Evolutionary conservation across 805 yeast species (phyloP).

Genomic region (Saccharomyces cerevisiae): DNA sequence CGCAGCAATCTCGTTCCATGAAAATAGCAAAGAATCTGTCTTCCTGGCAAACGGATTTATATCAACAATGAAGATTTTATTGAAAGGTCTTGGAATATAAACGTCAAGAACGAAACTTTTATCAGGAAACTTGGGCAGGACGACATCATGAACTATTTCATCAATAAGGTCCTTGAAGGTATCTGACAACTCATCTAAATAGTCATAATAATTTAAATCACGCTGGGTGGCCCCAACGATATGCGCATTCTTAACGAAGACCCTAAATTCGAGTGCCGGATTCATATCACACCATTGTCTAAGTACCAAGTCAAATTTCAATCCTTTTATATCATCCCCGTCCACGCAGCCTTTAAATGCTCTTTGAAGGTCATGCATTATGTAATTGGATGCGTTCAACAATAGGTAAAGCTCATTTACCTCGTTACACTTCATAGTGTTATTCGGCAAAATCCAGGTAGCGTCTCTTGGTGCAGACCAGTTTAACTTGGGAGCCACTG

Average conservation of each 20-base stretch:
- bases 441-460: constrained; percentile 78
- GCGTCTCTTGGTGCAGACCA: constrained; percentile 98
- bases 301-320: constrained; percentile 56
- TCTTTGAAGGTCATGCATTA: constrained; percentile 72
- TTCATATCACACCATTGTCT: constrained; percentile 77
- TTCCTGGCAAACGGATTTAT: constrained; percentile 76
- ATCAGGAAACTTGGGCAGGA: constrained; percentile 45
- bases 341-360: constrained; percentile 50
- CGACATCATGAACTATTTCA: constrained; percentile 44
- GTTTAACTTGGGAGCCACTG: constrained; percentile 81
- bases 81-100: constrained; percentile 69
- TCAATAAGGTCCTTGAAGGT: constrained; percentile 42
- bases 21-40: constrained; percentile 69
- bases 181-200: constrained; percentile 44
- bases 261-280: constrained; percentile 87
- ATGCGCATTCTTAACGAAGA: constrained; percentile 59
- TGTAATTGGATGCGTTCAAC: constrained; percentile 79
- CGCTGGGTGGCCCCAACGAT: constrained; percentile 77
- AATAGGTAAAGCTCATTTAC: constrained; percentile 73
- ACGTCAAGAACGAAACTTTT: constrained; percentile 64
- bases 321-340: constrained; percentile 23
- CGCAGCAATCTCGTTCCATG: constrained; percentile 71
- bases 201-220: constrained; percentile 76
- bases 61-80: constrained; percentile 64
- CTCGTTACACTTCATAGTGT: constrained; percentile 61